These are phyloP conservation scores for Candida ovalis DNA, from an alignment of 805 yeast species.

Conservation along the genomic window DNA sequence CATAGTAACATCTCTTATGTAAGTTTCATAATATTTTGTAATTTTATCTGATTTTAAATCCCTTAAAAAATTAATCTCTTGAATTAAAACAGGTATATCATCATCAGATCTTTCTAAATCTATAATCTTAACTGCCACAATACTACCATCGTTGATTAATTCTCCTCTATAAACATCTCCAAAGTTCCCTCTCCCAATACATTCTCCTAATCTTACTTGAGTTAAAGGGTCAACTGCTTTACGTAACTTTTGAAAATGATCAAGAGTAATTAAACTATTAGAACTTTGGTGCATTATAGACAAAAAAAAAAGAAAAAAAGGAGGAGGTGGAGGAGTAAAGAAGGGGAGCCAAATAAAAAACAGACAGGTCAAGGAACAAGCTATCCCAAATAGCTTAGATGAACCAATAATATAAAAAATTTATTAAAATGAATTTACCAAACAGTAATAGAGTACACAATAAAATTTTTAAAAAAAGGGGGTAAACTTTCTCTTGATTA, in stretches of 20 bases:
- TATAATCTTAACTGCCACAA: constrained; percentile 84
- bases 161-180: constrained; percentile 78
- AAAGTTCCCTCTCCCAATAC: constrained; percentile 81
- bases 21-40: constrained; percentile 63
- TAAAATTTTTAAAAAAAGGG: too few species aligned
- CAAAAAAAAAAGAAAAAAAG: neutral
- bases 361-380: too few species aligned
- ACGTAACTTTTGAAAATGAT: neutral
- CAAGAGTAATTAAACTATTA: neutral
- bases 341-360: too few species aligned
- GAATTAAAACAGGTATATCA: constrained; percentile 64
- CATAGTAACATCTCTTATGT: constrained; percentile 60
- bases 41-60: constrained; percentile 63
- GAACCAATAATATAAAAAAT: too few species aligned
- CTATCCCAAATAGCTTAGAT: too few species aligned
- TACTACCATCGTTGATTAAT: constrained; percentile 28
- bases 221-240: constrained; percentile 14
- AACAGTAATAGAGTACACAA: too few species aligned
- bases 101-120: constrained; percentile 78
- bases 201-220: constrained; percentile 37
- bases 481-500: too few species aligned
- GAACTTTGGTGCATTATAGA: neutral
- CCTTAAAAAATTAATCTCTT: constrained; percentile 75
- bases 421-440: too few species aligned
- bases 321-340: too few species aligned